A percentile compares a stretch with the other conserved stretches of the same genome.
Evolutionary conservation across 208 protist species (phyloP).

Genomic region (Strigomonas galati): DNA sequence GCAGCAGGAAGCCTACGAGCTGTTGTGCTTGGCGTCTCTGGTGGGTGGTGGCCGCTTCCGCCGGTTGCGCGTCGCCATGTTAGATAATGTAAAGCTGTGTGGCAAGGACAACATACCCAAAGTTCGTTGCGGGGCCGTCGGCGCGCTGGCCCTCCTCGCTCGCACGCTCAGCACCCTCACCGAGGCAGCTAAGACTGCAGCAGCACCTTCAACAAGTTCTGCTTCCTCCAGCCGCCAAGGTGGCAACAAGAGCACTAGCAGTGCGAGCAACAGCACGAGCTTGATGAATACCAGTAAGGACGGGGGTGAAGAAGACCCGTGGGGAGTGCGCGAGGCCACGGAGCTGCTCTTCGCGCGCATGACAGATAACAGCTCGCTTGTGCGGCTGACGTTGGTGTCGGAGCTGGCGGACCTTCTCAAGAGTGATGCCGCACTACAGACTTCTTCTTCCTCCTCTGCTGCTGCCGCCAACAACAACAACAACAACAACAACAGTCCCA

Average conservation of each 20-base stretch:
- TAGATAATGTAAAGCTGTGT: conserved; percentile 26
- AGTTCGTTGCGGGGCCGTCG: conserved; percentile 47
- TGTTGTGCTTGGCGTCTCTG: too few species aligned
- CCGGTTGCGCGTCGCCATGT: conserved; percentile 30
- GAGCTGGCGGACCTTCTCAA: conserved; percentile 50
- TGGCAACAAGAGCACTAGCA: too few species aligned
- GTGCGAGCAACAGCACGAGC: too few species aligned
- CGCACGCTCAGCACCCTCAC: conserved; percentile 51
- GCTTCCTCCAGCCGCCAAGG: too few species aligned
- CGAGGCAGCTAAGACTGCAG: conserved; percentile 17
- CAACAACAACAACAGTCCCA: background rate
- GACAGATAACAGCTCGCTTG: conserved; percentile 48
- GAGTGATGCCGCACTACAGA: too few species aligned
- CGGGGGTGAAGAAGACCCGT: background rate
- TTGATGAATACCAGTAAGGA: too few species aligned
- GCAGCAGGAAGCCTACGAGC: too few species aligned
- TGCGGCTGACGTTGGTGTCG: conserved; percentile 65
- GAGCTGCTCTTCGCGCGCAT: conserved; percentile 50
- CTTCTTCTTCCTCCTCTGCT: too few species aligned
- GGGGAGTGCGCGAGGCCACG: conserved; percentile 21
- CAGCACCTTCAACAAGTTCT: too few species aligned
- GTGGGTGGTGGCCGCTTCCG: conserved; percentile 12
- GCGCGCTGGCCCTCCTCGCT: conserved; percentile 47
- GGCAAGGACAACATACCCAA: conserved; percentile 43
- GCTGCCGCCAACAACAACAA: background rate